A percentile compares a stretch with the other conserved stretches of the same genome.
Evolutionary conservation across 2,329 filamentous ascomycete species (phyloP).

Genomic region (Alternaria gaisen): DNA sequence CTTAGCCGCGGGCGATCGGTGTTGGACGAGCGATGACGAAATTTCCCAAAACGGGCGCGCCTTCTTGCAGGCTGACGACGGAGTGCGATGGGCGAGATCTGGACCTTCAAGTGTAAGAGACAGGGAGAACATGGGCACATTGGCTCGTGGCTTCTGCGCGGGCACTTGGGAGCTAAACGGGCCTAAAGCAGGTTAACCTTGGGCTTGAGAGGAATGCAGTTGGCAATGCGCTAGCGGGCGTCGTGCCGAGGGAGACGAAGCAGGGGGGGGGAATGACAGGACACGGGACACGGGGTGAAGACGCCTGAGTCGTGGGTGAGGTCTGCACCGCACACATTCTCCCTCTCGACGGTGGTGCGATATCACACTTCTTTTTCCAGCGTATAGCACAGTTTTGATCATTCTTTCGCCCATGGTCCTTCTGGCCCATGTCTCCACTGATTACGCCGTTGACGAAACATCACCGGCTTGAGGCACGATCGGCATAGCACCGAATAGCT

Average conservation of each 20-base stretch:
- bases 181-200: constrained; percentile 40
- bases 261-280: constrained; percentile 11
- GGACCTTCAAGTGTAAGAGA: constrained; percentile 35
- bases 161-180: constrained; percentile 37
- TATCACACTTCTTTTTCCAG: not conserved
- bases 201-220: constrained; percentile 36
- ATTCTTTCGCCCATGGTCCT: not conserved
- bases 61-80: constrained; percentile 27
- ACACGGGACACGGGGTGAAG: not conserved
- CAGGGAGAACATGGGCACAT: constrained; percentile 33
- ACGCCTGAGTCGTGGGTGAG: constrained; percentile 1
- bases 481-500: constrained; percentile 15
- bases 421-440: constrained; percentile 7
- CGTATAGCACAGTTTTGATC: not conserved
- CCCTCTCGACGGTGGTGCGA: not conserved
- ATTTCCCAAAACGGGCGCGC: constrained; percentile 31
- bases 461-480: constrained; percentile 20
- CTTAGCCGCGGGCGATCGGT: constrained; percentile 25
- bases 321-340: not conserved
- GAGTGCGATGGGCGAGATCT: constrained; percentile 33
- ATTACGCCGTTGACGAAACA: constrained; percentile 20
- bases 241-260: constrained; percentile 22
- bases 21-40: constrained; percentile 33
- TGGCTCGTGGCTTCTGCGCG: constrained; percentile 33
- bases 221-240: constrained; percentile 25